These are phyloP conservation scores for Thalassiosira livingstoniorum DNA, from an alignment of 352 stramenopile genomes.

Conservation along the genomic window DNA sequence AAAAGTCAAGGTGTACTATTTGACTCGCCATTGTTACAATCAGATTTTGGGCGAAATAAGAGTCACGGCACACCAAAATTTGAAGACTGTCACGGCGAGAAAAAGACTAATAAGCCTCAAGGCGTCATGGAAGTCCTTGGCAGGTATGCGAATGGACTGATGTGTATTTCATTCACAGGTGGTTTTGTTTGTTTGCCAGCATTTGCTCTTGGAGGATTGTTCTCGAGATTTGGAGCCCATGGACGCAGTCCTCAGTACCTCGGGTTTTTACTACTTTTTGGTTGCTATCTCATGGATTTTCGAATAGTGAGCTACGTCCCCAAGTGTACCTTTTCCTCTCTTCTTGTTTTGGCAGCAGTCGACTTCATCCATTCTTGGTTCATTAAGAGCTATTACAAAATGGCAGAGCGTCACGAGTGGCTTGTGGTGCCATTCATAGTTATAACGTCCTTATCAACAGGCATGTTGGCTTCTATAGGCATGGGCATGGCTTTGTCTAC, in stretches of 20 bases:
- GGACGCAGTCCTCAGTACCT: conserved; percentile 63
- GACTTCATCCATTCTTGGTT: conserved; percentile 73
- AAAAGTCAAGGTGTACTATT: too few relatives aligned
- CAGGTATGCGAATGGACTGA: conserved; percentile 43
- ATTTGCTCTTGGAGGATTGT: conserved; percentile 62
- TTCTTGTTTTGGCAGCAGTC: conserved; percentile 72
- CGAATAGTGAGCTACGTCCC: conserved; percentile 56
- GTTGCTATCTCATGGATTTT: conserved; percentile 56
- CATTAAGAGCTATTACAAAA: conserved; percentile 71
- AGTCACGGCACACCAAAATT: too few relatives aligned
- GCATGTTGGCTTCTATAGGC: conserved; percentile 68
- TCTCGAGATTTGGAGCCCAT: conserved; percentile 65
- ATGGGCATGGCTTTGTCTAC: conserved; percentile 72
- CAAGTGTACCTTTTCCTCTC: conserved; percentile 74
- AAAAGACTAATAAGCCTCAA: conserved; percentile 39
- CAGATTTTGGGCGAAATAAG: too few relatives aligned
- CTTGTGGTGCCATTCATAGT: conserved; percentile 78
- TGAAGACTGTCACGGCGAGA: too few relatives aligned
- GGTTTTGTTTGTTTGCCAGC: conserved; percentile 67
- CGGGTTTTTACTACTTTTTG: conserved; percentile 62
- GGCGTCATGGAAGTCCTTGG: conserved; percentile 39
- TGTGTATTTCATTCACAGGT: conserved; percentile 46
- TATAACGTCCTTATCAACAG: conserved; percentile 56
- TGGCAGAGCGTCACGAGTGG: conserved; percentile 66
- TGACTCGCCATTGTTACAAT: too few relatives aligned